A percentile compares a stretch with the other conserved stretches of the same genome.
phyloP scores from a whole-genome alignment of 2,329 filamentous ascomycete species.

The Colletotrichum scovillei region DNA sequence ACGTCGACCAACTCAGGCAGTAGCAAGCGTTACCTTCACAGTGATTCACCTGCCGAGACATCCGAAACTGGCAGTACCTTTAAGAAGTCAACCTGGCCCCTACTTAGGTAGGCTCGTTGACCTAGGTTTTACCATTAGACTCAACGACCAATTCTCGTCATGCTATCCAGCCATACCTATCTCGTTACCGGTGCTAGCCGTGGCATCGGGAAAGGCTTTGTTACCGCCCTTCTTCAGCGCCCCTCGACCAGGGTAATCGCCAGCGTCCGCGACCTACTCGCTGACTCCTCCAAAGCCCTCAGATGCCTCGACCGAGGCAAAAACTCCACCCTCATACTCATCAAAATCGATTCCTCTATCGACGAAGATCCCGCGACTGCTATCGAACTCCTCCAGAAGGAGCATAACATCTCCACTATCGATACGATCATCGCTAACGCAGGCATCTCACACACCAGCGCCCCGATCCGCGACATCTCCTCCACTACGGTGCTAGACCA shows the following conservation, averaged over 20 bases:
- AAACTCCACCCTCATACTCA: conserved; percentile 50
- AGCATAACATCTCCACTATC: conserved; percentile 50
- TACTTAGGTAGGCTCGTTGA: too few relatives aligned
- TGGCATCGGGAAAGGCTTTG: conserved; percentile 11
- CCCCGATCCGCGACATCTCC: conserved; percentile 40
- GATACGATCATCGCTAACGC: conserved; percentile 66
- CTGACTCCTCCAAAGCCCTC: conserved; percentile 43
- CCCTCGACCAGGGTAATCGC: conserved; percentile 50
- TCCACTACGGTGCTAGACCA: conserved; percentile 43
- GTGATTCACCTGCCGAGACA: too few relatives aligned
- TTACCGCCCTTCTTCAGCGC: not conserved
- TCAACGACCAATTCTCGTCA: conserved; percentile 5
- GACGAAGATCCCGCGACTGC: conserved; percentile 46
- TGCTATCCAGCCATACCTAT: conserved; percentile 44
- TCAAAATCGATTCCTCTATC: conserved; percentile 53
- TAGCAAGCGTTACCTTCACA: too few relatives aligned
- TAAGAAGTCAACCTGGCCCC: too few relatives aligned
- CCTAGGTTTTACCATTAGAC: too few relatives aligned
- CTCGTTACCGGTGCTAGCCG: conserved; percentile 47
- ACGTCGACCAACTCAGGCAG: too few relatives aligned
- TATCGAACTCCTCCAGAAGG: conserved; percentile 41
- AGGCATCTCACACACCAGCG: conserved; percentile 43
- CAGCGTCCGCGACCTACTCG: conserved; percentile 46
- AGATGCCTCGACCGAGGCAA: conserved; percentile 46
- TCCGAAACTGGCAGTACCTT: too few relatives aligned